Conservation (phyloP, 2,329 filamentous ascomycete genomes). For the Talaromyces rugulosus region DNA sequence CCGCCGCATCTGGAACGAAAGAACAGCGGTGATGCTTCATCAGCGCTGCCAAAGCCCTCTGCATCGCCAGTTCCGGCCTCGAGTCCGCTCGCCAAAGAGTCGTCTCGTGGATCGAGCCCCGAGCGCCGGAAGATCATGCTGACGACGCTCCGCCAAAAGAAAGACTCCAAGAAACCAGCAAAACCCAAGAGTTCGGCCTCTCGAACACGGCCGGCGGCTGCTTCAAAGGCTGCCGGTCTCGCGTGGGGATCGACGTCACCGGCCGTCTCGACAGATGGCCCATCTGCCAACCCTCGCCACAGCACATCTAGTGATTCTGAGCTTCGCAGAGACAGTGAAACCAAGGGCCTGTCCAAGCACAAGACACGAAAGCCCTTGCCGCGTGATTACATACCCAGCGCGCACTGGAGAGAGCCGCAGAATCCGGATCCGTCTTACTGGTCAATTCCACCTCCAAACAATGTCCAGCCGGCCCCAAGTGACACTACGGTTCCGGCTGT, state of each 20-base stretch:
- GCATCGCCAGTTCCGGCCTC: constrained; percentile 20
- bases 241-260: constrained; percentile 48
- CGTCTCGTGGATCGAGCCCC: constrained; percentile 57
- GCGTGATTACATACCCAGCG: constrained; percentile 16
- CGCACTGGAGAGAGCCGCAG: constrained; percentile 15
- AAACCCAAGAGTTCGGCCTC: constrained; percentile 41
- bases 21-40: constrained; percentile 13
- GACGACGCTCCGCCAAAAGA: constrained; percentile 49
- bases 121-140: constrained; percentile 58
- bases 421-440: constrained; percentile 4
- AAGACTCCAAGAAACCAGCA: constrained; percentile 39
- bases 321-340: constrained; percentile 5
- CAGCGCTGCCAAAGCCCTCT: constrained; percentile 27
- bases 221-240: constrained; percentile 59
- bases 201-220: constrained; percentile 51
- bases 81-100: constrained; percentile 32
- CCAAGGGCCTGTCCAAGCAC: background rate
- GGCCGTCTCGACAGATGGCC: constrained; percentile 11
- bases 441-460: background rate
- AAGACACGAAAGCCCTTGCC: constrained; percentile 2
- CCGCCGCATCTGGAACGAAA: constrained; percentile 5
- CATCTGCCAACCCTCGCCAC: constrained; percentile 19
- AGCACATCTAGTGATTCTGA: constrained; percentile 24
- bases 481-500: constrained; percentile 13
- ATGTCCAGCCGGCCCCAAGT: background rate